Conservation (phyloP, 108 stramenopile genomes). For the Conticribra guillardii region DNA sequence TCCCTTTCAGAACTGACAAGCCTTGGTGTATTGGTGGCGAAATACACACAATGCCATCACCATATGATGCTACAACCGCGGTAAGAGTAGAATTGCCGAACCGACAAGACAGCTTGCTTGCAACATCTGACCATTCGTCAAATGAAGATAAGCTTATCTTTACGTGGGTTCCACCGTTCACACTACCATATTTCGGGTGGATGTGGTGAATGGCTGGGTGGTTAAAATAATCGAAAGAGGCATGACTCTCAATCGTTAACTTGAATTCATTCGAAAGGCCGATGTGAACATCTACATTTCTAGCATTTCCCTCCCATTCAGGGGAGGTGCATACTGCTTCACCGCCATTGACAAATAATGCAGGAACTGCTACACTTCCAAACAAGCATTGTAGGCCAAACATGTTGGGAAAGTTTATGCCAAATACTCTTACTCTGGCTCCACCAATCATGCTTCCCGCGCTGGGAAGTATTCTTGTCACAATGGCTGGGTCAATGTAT, state of each 20-base stretch:
- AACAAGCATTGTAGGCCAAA: constrained; percentile 38
- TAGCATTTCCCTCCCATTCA: constrained; percentile 18
- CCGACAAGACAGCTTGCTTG: constrained; percentile 34
- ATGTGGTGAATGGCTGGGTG: constrained; percentile 31
- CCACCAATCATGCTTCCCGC: constrained; percentile 40
- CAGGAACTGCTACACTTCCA: constrained; percentile 18
- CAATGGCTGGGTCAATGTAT: constrained; percentile 33
- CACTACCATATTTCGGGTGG: constrained; percentile 28
- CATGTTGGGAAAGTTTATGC: constrained; percentile 36
- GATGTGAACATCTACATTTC: constrained; percentile 19
- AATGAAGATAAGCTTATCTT: constrained; percentile 12
- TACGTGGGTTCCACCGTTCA: constrained; percentile 37
- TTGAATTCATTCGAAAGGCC: constrained; percentile 7
- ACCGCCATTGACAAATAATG: constrained; percentile 21
- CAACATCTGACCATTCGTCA: constrained; percentile 15
- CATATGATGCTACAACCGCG: not conserved
- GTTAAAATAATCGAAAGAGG: constrained; percentile 33
- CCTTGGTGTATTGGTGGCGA: constrained; percentile 16
- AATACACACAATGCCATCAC: constrained; percentile 14
- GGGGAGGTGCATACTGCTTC: constrained; percentile 30
- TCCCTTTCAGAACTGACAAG: not conserved
- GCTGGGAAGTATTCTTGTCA: constrained; percentile 38
- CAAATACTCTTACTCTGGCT: constrained; percentile 23
- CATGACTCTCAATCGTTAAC: constrained; percentile 22
- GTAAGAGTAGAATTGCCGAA: constrained; percentile 37